Evolutionary conservation across 2,329 filamentous ascomycete genomes (phyloP).

Genomic region (Nemania abortiva): DNA sequence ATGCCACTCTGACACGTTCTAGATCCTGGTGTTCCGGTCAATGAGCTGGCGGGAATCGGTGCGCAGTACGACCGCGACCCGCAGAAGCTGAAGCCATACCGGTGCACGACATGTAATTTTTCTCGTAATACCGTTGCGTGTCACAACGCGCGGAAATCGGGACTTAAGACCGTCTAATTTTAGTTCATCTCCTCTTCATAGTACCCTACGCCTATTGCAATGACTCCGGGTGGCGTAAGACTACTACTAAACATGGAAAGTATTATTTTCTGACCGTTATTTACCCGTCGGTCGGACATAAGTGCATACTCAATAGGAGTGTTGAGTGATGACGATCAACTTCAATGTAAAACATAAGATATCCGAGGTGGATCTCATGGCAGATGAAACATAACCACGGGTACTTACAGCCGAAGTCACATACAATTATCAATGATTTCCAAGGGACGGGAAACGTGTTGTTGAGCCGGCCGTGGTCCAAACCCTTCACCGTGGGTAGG

Average conservation of each 20-base stretch:
- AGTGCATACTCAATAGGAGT: too few relatives aligned
- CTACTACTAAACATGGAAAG: neutral
- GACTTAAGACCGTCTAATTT: neutral
- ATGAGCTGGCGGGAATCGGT: constrained; percentile 1
- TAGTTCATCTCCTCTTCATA: neutral
- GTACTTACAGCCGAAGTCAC: neutral
- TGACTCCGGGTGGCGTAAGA: neutral
- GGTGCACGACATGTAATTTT: neutral
- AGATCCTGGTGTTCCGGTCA: neutral
- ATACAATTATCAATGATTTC: neutral
- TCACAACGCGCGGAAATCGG: neutral
- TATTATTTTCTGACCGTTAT: too few relatives aligned
- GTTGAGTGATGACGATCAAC: too few relatives aligned
- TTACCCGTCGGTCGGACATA: too few relatives aligned
- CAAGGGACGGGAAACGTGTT: neutral
- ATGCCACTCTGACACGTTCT: constrained; percentile 1
- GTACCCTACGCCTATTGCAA: neutral
- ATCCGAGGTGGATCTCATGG: too few relatives aligned
- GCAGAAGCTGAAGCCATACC: constrained; percentile 20
- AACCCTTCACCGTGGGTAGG: neutral
- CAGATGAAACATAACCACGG: neutral
- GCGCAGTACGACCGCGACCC: neutral
- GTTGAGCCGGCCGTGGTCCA: neutral
- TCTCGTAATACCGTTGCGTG: constrained; percentile 14
- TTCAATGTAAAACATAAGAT: too few relatives aligned